These are phyloP conservation scores for Hyphopichia fennica DNA, from an alignment of 1,139 yeast species.

Conservation along the genomic window DNA sequence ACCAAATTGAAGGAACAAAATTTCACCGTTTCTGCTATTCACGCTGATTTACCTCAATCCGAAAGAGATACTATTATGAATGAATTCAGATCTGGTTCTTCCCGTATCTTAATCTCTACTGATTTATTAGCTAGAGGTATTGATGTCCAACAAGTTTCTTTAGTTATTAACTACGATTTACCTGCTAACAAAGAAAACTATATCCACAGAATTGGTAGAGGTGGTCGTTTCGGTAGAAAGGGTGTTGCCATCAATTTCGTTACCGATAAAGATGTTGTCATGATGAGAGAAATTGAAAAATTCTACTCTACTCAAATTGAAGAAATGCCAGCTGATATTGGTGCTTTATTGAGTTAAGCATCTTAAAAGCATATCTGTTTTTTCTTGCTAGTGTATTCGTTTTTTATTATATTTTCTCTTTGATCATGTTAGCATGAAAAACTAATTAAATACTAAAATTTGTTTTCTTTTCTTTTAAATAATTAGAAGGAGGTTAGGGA, in stretches of 20 bases:
- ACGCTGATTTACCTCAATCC: conserved; percentile 94
- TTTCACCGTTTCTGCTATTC: conserved; percentile 96
- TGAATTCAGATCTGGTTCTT: conserved; percentile 98
- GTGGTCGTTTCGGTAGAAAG: conserved; percentile 99
- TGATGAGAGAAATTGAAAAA: conserved; percentile 96
- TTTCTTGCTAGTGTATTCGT: not conserved
- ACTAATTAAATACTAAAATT: not conserved
- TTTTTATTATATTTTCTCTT: not conserved
- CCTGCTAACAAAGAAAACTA: conserved; percentile 98
- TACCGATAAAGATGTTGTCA: conserved; percentile 85
- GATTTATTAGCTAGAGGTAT: conserved; percentile 99
- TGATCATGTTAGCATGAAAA: not conserved
- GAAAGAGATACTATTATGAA: conserved; percentile 98
- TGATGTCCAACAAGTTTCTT: conserved; percentile 98
- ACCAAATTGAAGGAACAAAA: conserved; percentile 81
- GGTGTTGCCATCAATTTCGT: conserved; percentile 99
- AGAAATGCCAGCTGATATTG: conserved; percentile 96
- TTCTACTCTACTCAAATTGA: conserved; percentile 98
- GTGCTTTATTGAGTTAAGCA: conserved; percentile 65
- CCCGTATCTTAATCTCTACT: conserved; percentile 94
- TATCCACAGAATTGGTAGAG: conserved; percentile 99
- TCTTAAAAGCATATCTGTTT: too few relatives aligned
- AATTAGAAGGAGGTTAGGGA: not conserved
- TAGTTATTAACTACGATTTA: conserved; percentile 96
- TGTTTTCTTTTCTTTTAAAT: not conserved